Base-by-base conservation (phyloP, 2,329 filamentous ascomycete species). In the Fusarium paranaense region DNA sequence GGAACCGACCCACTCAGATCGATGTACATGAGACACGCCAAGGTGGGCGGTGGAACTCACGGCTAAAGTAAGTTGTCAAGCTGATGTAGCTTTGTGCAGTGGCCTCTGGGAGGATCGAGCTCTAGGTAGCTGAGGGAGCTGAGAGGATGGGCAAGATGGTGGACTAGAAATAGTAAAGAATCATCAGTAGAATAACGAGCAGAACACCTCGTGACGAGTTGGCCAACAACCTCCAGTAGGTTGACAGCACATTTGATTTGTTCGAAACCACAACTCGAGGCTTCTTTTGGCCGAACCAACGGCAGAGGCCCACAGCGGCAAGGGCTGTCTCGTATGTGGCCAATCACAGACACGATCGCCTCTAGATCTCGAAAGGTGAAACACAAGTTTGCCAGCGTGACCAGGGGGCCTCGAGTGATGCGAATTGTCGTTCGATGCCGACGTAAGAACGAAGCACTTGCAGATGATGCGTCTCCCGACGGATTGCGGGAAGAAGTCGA, bases 1-100 rank as follows among this genome's bases (percentile, higher is more conserved):
- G 25, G 25, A 33, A 47, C 60, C n/a, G 67, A 38, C 30, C 60
- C 60, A 63, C 50, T 59, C 52, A 63, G 37, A 62, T 30, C 37
- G 70, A 69, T 71, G 50, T 62, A 74, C 57, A 60, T 75, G 73
- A 75, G 72, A 75, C 73, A 69, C 66, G 72, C 73, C 67, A 75
- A 73, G 58, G 52, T 60, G 35, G 33, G 20, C 25, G 33, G 54
- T 62, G 67, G 62, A 60, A 50, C 57, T 13, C 16, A 52, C 57
- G 35, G 37, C 37, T 56, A 16, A 30, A 45, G 56, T 33, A 20
- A 38, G 35, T 65, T 66, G 65, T 62, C 42, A 68, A 59, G 69
- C 66, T 38, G 27, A 32, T 40, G 16, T 59, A 37, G 35, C 57
- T n/a, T 52, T 32, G 47, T 32, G 47, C 27, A 59, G 56, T n/a